Percentiles rank a stretch among this genome's conserved stretches.
Evolutionary conservation across 1,284 basidiomycete genomes (phyloP).

Genomic region (Anthracocystis setariae): DNA sequence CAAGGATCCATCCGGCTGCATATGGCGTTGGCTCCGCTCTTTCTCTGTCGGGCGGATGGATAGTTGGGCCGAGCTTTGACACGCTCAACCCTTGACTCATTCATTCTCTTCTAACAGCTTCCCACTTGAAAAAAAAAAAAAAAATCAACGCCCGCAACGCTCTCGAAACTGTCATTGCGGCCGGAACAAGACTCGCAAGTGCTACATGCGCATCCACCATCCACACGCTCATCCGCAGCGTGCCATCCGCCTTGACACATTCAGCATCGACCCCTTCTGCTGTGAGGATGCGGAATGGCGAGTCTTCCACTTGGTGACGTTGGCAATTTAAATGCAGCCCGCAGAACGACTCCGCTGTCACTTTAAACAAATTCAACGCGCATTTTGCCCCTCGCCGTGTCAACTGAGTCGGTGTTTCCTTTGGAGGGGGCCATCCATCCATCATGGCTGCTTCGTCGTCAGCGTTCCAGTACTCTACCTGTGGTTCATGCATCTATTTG

Average conservation of each 20-base stretch:
- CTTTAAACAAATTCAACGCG: neutral
- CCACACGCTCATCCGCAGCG: neutral
- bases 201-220: conserved; percentile 3
- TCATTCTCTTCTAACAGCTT: conserved; percentile 1
- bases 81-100: neutral
- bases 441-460: no score
- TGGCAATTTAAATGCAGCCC: no score
- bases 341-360: no score
- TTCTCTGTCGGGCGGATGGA: conserved; percentile 15
- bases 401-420: neutral
- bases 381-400: neutral
- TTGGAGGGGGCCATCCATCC: neutral
- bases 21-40: neutral
- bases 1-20: conserved; percentile 1
- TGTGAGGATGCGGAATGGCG: neutral
- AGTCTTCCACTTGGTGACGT: neutral
- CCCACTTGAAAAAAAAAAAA: neutral
- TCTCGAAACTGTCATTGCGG: conserved; percentile 16
- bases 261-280: no score
- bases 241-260: neutral
- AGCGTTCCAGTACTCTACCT: no score
- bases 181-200: conserved; percentile 34
- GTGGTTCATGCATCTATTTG: no score
- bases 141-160: conserved; percentile 7
- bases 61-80: conserved; percentile 1